Evolutionary conservation across 139 green algal genomes (phyloP), one percentile per base, ranked within the genome.

Genomic region (Auxenochlorella pyrenoidosa): DNA sequence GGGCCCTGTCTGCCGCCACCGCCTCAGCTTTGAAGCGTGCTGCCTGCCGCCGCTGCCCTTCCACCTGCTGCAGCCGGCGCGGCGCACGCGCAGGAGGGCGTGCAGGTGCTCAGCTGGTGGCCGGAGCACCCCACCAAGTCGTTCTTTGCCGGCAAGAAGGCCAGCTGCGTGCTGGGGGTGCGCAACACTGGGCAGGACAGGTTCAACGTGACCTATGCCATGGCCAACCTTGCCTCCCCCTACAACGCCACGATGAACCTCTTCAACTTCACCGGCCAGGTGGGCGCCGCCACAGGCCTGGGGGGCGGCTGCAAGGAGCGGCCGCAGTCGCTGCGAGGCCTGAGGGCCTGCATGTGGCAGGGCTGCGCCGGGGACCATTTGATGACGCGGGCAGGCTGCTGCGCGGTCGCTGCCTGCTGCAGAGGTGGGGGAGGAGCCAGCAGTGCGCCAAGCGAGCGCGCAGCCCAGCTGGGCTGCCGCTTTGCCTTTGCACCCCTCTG

Each of bases 181-280:
- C 80, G 81, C 54, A 92, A 92, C 47, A 47, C 40, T 18, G 85
- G 86, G 12, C 32, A 24, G 22, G 73, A 19, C 2, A 18, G 28
- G 5, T 6, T 90, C 24, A 90, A 90, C 43, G n/a, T 92, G 63
- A 87, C 78, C 26, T 81, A 73, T 51, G 86, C 82, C 19, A 2
- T 40, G 13, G 89, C 71, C 73, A 40, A 75, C 43, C 86, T 92
- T 24, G 86, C 86, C 75, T 83, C 87, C 68, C 79, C 79, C 22
- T 84, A 86, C 75, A 81, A 92, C 44, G 79, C 89, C 76, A 70
- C 58, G 59, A 59, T 83, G 30, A 90, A 47, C 65, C 19, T 92
- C 6, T 89, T 77, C 59, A 92, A 92, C 76, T 92, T 92, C 65
- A 90, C 86, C 8, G 63, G 43, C 34, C n/a, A 59, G 89, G 89